Conservation (phyloP, 2,329 filamentous ascomycete genomes). For the Drechmeria coniospora region DNA sequence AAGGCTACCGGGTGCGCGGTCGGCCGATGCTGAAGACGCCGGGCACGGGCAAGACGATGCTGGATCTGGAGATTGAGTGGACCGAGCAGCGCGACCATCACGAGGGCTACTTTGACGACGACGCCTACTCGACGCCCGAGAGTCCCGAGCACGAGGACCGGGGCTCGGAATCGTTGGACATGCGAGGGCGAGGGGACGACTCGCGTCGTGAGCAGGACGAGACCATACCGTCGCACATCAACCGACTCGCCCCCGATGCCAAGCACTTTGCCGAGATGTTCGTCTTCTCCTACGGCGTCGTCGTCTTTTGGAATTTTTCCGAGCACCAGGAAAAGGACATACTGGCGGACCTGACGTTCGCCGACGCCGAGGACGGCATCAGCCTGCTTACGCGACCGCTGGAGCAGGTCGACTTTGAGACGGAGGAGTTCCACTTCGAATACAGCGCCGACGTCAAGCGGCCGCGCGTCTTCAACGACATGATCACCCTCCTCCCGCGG, state of each 20-base stretch:
- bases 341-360: conserved; percentile 85
- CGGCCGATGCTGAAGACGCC: conserved; percentile 86
- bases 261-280: conserved; percentile 89
- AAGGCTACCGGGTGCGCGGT: conserved; percentile 78
- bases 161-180: conserved; percentile 15
- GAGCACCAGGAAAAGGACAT: conserved; percentile 94
- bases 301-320: conserved; percentile 98
- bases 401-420: conserved; percentile 85
- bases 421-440: conserved; percentile 96
- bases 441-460: conserved; percentile 77
- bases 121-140: conserved; percentile 31
- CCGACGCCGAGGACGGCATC: conserved; percentile 45
- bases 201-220: conserved; percentile 20
- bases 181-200: conserved; percentile 14
- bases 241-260: conserved; percentile 51
- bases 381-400: conserved; percentile 66
- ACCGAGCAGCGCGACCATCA: conserved; percentile 82
- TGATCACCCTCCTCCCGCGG: conserved; percentile 88
- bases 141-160: conserved; percentile 16
- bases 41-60: conserved; percentile 70
- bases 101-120: conserved; percentile 77
- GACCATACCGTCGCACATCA: conserved; percentile 31
- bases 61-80: conserved; percentile 91
- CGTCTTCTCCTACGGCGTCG: conserved; percentile 91
- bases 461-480: conserved; percentile 93